Conservation (phyloP, 169 alveolate genomes). For the Eimeria falciformis region DNA sequence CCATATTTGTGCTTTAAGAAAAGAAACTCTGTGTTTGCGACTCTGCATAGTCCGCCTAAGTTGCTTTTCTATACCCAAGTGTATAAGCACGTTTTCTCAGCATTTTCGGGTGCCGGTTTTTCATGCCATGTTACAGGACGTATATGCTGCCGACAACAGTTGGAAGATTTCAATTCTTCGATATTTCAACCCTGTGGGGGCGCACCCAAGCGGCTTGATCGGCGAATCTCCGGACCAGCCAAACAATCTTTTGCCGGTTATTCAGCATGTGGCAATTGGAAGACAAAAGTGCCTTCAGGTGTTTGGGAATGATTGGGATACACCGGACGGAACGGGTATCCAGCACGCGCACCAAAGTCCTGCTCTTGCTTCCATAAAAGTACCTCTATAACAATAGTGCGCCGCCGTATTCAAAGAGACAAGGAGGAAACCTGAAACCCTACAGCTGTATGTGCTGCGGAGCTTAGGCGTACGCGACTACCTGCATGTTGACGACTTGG, state of each 20-base stretch:
- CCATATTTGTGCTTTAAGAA: too few relatives aligned
- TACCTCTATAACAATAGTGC: neutral
- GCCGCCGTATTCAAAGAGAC: neutral
- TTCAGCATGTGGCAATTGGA: slow-evolving; percentile 89
- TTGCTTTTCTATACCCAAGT: neutral
- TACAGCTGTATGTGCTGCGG: neutral
- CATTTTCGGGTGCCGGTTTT: neutral
- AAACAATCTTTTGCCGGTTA: slow-evolving; percentile 92
- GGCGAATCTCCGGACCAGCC: slow-evolving; percentile 94
- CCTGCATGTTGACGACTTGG: slow-evolving; percentile 95
- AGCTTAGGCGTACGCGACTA: slow-evolving; percentile 90
- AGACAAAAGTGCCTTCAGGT: slow-evolving; percentile 78
- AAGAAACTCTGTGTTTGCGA: too few relatives aligned
- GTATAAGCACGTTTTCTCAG: neutral
- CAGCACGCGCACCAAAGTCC: neutral
- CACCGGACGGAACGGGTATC: slow-evolving; percentile 92
- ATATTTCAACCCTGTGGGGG: slow-evolving; percentile 96
- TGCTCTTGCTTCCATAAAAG: neutral
- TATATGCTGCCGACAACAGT: slow-evolving; percentile 73
- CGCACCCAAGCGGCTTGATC: slow-evolving; percentile 91
- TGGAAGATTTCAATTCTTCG: slow-evolving; percentile 84
- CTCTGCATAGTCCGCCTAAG: neutral
- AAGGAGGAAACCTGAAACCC: neutral
- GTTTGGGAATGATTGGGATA: slow-evolving; percentile 93
- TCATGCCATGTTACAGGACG: slow-evolving; percentile 80